phyloP scores from a whole-genome alignment of 1,139 yeast species.

The Blastobotrys raffinosifermentans region DNA sequence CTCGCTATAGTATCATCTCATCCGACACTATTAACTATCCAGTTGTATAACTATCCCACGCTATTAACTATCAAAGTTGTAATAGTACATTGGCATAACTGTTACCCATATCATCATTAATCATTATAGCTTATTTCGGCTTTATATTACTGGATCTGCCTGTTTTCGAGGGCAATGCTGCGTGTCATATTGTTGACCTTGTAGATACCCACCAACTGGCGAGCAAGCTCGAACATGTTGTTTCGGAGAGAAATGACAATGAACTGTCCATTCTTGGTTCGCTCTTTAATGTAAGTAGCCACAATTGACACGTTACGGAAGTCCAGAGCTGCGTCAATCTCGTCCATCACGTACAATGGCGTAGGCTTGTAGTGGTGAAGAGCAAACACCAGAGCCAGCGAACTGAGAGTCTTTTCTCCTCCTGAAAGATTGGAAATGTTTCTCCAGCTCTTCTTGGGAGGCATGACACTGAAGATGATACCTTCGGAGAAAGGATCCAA shows the following conservation, averaged over 20 bases:
- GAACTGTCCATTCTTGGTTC: conserved; percentile 95
- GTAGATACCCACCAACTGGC: conserved; percentile 90
- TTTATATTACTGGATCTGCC: too few relatives aligned
- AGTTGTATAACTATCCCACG: too few relatives aligned
- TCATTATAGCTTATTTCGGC: too few relatives aligned
- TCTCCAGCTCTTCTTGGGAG: conserved; percentile 97
- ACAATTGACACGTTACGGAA: conserved; percentile 95
- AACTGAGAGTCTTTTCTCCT: conserved; percentile 94
- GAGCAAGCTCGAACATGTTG: conserved; percentile 96
- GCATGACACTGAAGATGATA: conserved; percentile 95
- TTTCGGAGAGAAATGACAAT: conserved; percentile 91
- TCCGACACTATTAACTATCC: too few relatives aligned
- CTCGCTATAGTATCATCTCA: too few relatives aligned
- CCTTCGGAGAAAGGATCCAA: conserved; percentile 99
- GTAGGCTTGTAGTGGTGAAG: conserved; percentile 95
- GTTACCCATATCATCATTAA: too few relatives aligned
- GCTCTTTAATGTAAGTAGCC: conserved; percentile 91
- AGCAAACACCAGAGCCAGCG: conserved; percentile 94
- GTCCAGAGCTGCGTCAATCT: conserved; percentile 97
- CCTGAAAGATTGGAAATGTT: conserved; percentile 93
- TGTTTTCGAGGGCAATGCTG: conserved; percentile 71
- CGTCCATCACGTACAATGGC: conserved; percentile 98
- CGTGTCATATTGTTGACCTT: conserved; percentile 87
- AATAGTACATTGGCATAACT: too few relatives aligned
- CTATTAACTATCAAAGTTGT: too few relatives aligned